Conservation (phyloP, 768 basidiomycete species). For the Boletus vinaceobasis region DNA sequence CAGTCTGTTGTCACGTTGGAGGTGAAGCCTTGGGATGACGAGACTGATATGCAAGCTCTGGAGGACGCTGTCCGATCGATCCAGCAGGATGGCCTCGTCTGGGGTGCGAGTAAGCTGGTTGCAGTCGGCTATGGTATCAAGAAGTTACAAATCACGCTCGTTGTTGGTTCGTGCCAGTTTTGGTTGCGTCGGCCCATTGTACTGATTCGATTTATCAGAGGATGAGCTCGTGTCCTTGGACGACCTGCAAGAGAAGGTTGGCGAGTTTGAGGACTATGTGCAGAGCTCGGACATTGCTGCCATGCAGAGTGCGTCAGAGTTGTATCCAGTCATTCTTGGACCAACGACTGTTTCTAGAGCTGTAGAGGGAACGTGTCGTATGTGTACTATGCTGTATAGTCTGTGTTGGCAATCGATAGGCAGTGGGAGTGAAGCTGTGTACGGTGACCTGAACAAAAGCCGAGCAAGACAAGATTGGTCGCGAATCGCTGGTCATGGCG, state of each 20-base stretch:
- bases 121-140: slow-evolving; percentile 90
- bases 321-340: neutral
- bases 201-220: slow-evolving; percentile 49
- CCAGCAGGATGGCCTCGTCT: slow-evolving; percentile 86
- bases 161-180: slow-evolving; percentile 42
- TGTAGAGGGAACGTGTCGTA: slow-evolving; percentile 10
- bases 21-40: slow-evolving; percentile 99
- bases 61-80: slow-evolving; percentile 84
- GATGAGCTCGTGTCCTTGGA: slow-evolving; percentile 92
- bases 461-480: neutral
- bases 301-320: slow-evolving; percentile 71
- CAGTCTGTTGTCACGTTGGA: slow-evolving; percentile 98
- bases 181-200: neutral
- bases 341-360: slow-evolving; percentile 18
- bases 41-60: slow-evolving; percentile 91
- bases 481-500: neutral
- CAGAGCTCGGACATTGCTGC: slow-evolving; percentile 91
- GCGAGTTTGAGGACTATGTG: slow-evolving; percentile 81
- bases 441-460: slow-evolving; percentile 18
- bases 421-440: slow-evolving; percentile 8
- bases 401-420: no score
- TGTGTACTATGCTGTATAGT: no score
- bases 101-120: slow-evolving; percentile 93
- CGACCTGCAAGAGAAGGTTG: slow-evolving; percentile 88
- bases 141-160: slow-evolving; percentile 80